Evolutionary conservation across 345 rosid genomes (phyloP), one percentile per base, ranked within the genome.

Genomic region (Boechera divaricarpa): DNA sequence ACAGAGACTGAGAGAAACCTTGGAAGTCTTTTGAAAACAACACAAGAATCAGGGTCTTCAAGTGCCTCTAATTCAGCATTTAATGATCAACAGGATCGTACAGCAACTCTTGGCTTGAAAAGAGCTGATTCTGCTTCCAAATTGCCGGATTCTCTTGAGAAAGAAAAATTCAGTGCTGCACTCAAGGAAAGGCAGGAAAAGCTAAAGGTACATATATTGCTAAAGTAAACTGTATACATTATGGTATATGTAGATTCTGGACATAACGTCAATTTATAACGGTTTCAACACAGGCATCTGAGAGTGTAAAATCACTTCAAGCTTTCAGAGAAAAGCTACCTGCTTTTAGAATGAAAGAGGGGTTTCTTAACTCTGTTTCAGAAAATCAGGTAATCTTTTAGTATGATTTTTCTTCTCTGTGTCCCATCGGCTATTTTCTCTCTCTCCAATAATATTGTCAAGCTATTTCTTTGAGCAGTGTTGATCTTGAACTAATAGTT

Each of bases 241-340:
- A 33, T 2, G 15, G 26, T 11, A 10, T 41, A 13, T 41, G 77
- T 57, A 6, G 39, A 42, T 35, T 54, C 39, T 53, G 7, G 70
- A 32, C 33, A 39, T 72, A 49, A 66, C 45, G 59, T 28, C 67
- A 16, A 26, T 48, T 63, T 72, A 4, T 15, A 24, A 57, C 47
- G 32, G 49, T 38, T 67, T 71, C 48, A 75, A 72, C 82, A 58
- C 86, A 95, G 99, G 86, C 42, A 72, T 85, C 82, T 51, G 79
- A 77, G 12, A 73, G 74, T 79, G 82, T 81, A 63, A 90, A 85
- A 84, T 84, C 82, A 76, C 86, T 92, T 85, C 83, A 64, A 45
- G 85, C 92, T 71, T 87, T 95, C 86, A 86, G 98, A 78, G 87
- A 88, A 72, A 89, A 86, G 77, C 92, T 94, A 53, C 99, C 98